Percentiles rank a stretch among this genome's conserved stretches.
phyloP scores from a whole-genome alignment of 192 early-diverging fungal genomes.

The Coemansia sp. region DNA sequence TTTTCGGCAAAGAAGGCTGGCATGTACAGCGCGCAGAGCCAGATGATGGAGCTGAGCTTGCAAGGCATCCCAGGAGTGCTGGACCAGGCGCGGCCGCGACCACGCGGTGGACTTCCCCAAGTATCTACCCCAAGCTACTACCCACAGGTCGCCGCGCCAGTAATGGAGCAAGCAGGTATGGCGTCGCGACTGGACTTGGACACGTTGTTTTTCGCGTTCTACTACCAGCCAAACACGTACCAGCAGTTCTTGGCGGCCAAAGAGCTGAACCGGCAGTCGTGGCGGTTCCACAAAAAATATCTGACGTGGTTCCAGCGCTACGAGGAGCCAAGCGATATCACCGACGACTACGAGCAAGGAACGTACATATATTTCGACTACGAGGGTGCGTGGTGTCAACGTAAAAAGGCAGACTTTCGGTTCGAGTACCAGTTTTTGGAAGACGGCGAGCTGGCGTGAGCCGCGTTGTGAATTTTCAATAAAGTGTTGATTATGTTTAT shows the following conservation, averaged over 20 bases:
- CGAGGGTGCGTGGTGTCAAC: constrained; percentile 94
- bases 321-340: constrained; percentile 93
- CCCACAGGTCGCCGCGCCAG: constrained; percentile 76
- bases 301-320: constrained; percentile 98
- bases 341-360: constrained; percentile 95
- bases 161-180: constrained; percentile 80
- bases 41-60: constrained; percentile 83
- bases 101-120: constrained; percentile 25
- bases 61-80: constrained; percentile 75
- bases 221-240: constrained; percentile 94
- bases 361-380: constrained; percentile 99
- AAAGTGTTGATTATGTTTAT: constrained; percentile 5
- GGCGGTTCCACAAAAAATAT: constrained; percentile 99
- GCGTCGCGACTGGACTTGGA: constrained; percentile 93
- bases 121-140: constrained; percentile 85
- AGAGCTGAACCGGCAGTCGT: constrained; percentile 94
- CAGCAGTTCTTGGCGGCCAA: constrained; percentile 95
- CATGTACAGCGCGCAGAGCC: constrained; percentile 41
- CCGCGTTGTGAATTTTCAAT: background rate
- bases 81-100: constrained; percentile 78
- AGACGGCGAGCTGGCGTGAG: constrained; percentile 58
- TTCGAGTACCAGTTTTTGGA: constrained; percentile 89
- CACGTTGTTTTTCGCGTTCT: constrained; percentile 97
- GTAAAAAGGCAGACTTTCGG: constrained; percentile 95
- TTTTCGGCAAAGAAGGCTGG: constrained; percentile 30